phyloP scores from a whole-genome alignment of 805 yeast species.

The Brettanomyces naardenensis region DNA sequence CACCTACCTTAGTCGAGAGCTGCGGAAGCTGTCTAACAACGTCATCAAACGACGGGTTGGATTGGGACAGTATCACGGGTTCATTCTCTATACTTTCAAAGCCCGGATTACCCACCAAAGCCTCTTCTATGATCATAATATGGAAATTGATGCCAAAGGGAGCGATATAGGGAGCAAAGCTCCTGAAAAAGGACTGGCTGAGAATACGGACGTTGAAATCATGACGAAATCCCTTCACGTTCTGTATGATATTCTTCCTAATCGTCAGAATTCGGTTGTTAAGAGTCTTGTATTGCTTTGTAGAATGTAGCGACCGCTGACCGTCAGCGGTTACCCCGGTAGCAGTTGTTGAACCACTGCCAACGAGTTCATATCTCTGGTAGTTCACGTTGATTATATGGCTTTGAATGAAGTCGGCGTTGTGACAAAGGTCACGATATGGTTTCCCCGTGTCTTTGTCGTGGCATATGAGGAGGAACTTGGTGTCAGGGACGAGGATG shows the following conservation, averaged over 20 bases:
- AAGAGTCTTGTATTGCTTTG: constrained; percentile 32
- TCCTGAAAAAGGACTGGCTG: constrained; percentile 38
- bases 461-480: constrained; percentile 31
- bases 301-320: not conserved
- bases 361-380: constrained; percentile 5
- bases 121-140: constrained; percentile 48
- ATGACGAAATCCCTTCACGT: constrained; percentile 51
- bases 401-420: constrained; percentile 52
- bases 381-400: constrained; percentile 43
- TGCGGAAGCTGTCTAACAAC: constrained; percentile 32
- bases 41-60: constrained; percentile 27
- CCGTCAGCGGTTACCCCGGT: not conserved
- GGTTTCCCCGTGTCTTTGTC: constrained; percentile 31
- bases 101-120: constrained; percentile 39
- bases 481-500: constrained; percentile 57
- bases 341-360: not conserved
- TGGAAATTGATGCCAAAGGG: constrained; percentile 50
- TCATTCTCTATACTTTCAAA: constrained; percentile 5
- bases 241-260: constrained; percentile 44
- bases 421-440: constrained; percentile 46
- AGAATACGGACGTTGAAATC: constrained; percentile 37
- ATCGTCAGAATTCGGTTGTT: constrained; percentile 49
- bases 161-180: constrained; percentile 54
- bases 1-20: constrained; percentile 30
- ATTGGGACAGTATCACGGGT: not conserved